Evolutionary conservation across 805 yeast genomes (phyloP).

Genomic region (Diddensiella transvaalensis): DNA sequence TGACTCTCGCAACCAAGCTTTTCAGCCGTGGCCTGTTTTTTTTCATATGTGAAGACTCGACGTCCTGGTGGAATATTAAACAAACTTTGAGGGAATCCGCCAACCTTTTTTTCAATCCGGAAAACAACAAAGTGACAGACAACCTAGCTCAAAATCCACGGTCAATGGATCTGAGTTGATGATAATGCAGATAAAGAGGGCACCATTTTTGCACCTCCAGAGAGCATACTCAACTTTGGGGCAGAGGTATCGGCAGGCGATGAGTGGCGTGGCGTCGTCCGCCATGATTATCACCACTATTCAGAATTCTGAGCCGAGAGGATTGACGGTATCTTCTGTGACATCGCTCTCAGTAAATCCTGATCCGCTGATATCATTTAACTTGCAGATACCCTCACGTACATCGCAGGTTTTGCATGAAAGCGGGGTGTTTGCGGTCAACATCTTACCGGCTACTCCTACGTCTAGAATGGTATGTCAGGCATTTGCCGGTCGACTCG

Average conservation of each 20-base stretch:
- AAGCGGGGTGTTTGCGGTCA: constrained; percentile 63
- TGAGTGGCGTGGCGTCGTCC: constrained; percentile 47
- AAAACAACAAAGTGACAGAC: no score
- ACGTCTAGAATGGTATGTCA: constrained; percentile 58
- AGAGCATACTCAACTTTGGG: background rate
- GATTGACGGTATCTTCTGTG: constrained; percentile 83
- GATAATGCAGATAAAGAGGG: background rate
- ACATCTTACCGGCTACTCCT: constrained; percentile 61
- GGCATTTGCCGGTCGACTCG: constrained; percentile 56
- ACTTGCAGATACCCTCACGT: constrained; percentile 79
- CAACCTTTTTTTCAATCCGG: no score
- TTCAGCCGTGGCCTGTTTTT: background rate
- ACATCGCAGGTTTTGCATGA: constrained; percentile 67
- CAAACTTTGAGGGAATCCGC: no score
- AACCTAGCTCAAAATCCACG: no score
- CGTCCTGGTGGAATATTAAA: no score
- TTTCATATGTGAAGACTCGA: background rate
- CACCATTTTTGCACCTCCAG: background rate
- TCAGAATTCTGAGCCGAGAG: constrained; percentile 38
- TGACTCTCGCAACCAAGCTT: background rate
- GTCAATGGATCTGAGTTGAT: background rate
- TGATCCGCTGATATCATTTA: constrained; percentile 75
- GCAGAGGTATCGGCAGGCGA: constrained; percentile 31
- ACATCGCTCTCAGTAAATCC: constrained; percentile 79
- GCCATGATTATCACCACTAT: constrained; percentile 62